phyloP scores from a whole-genome alignment of 164 flowering plant genomes.

The Aristolochia californica region DNA sequence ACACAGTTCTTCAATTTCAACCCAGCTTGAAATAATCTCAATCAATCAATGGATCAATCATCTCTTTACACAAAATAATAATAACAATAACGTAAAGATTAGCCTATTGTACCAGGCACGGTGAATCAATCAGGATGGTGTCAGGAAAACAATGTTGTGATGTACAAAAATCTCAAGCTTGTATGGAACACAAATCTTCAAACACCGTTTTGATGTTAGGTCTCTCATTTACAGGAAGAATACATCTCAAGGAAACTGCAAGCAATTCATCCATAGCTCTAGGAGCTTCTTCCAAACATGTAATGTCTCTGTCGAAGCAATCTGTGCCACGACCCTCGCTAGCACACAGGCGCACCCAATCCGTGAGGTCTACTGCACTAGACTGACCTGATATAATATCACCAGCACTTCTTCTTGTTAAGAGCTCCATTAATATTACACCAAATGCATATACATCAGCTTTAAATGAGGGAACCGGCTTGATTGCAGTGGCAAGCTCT shows the following conservation, averaged over 20 bases:
- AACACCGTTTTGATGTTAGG: slow-evolving; percentile 75
- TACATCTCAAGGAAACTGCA: slow-evolving; percentile 59
- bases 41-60: slow-evolving; percentile 58
- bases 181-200: slow-evolving; percentile 58
- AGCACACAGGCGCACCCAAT: slow-evolving; percentile 85
- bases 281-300: slow-evolving; percentile 54
- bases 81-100: slow-evolving; percentile 26
- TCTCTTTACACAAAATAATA: slow-evolving; percentile 58
- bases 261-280: slow-evolving; percentile 82
- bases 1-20: not conserved
- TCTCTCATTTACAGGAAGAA: slow-evolving; percentile 84
- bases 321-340: slow-evolving; percentile 78
- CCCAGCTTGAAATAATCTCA: slow-evolving; percentile 12
- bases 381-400: slow-evolving; percentile 92
- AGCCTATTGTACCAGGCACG: slow-evolving; percentile 30
- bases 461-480: slow-evolving; percentile 63
- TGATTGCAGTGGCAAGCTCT: slow-evolving; percentile 54
- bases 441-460: slow-evolving; percentile 94
- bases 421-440: slow-evolving; percentile 80
- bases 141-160: slow-evolving; percentile 33
- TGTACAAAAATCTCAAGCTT: slow-evolving; percentile 57
- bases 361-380: slow-evolving; percentile 87
- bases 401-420: slow-evolving; percentile 90
- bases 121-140: slow-evolving; percentile 18
- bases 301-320: slow-evolving; percentile 80